These are phyloP conservation scores for Boletus tomentosulus DNA, from an alignment of 768 basidiomycete species.

Conservation along the genomic window DNA sequence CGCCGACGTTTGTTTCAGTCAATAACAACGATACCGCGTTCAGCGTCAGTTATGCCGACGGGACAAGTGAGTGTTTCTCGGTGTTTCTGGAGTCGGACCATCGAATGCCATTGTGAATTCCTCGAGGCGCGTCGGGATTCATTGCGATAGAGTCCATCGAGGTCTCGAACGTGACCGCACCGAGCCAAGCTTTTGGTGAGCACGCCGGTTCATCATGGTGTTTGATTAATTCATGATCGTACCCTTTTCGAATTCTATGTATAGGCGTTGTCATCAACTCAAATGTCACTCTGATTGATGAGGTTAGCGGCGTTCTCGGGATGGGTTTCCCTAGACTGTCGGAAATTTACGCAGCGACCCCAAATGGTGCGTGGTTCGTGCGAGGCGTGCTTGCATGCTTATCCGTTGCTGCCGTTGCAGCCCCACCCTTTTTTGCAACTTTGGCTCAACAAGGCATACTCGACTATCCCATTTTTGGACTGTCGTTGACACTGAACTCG, in stretches of 20 bases:
- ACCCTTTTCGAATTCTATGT: background rate
- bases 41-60: slow-evolving; percentile 59
- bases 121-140: slow-evolving; percentile 62
- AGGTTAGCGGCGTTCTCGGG: slow-evolving; percentile 70
- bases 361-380: slow-evolving; percentile 43
- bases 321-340: slow-evolving; percentile 76
- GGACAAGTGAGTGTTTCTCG: slow-evolving; percentile 48
- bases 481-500: slow-evolving; percentile 56
- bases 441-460: slow-evolving; percentile 61
- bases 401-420: slow-evolving; percentile 31
- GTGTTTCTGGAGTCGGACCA: background rate
- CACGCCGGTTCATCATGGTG: background rate
- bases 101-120: slow-evolving; percentile 2
- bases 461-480: slow-evolving; percentile 73
- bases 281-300: slow-evolving; percentile 58
- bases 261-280: slow-evolving; percentile 58
- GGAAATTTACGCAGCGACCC: slow-evolving; percentile 41
- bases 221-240: background rate
- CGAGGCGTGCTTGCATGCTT: background rate
- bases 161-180: slow-evolving; percentile 55
- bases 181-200: slow-evolving; percentile 67
- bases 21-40: slow-evolving; percentile 61
- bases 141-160: slow-evolving; percentile 62
- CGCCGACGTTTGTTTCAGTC: slow-evolving; percentile 59
- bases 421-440: slow-evolving; percentile 62